Base-by-base conservation (phyloP, 768 basidiomycete species). In the Pisolithus marmoratus region DNA sequence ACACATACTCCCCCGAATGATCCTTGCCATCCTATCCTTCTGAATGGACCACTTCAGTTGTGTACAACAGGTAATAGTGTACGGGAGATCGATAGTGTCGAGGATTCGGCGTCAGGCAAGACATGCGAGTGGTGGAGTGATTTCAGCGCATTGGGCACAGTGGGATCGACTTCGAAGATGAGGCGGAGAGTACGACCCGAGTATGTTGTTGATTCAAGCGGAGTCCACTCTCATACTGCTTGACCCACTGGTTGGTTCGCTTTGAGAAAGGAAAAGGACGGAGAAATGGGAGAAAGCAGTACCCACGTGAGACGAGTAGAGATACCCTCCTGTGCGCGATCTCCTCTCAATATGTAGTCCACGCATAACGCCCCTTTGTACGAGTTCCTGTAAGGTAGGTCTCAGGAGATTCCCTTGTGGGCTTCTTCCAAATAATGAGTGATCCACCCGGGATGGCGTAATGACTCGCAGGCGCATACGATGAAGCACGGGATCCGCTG, bases 11-110 rank as follows among this genome's bases (percentile, higher is more conserved):
- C 74, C 69, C 62, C 82, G 78, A 50, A 87, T 72, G 54, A 78
- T 65, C 63, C 74, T 78, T 5, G 86, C 79, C 24, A 87, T 70
- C 44, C 72, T 73, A 60, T 88, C 87, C 12, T 75, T 73, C 60
- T 82, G 80, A 45, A 87, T 65, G 37, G 78, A 81, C 85, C 85
- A 89, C 63, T 87, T 88, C 54, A 89, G 73, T 61, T 78, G 72
- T 79, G 81, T 60, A 88, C 74, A 22, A 79, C 72, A 14, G 87
- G 84, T 4, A 87, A 67, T 23, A 90, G 74, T 8, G 76, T 73
- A 26, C 83, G 80, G 1, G 83, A 83, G 46, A 88, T 68, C 19
- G 67, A 71, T 5, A 74, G 67, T 0, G 77, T 79, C 6, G 82
- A 80, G 2, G 78, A 80, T 56, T 85, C 83, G 31, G 82, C 69